phyloP scores from a whole-genome alignment of 768 basidiomycete species.

The Arthromyces matolae region DNA sequence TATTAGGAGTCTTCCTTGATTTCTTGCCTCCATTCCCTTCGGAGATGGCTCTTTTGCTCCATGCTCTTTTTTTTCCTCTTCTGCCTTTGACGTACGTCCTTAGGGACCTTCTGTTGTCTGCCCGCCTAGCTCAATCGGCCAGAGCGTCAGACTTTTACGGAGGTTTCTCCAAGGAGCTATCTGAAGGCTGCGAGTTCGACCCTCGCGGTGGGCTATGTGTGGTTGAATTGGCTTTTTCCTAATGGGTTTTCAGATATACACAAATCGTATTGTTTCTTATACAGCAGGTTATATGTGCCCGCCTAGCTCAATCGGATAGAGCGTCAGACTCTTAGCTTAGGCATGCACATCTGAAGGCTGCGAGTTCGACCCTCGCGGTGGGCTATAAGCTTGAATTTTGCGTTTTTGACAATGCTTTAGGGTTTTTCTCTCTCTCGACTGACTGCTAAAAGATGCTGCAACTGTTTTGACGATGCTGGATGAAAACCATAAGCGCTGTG shows the following conservation, averaged over 20 bases:
- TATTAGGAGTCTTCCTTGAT: too few species aligned
- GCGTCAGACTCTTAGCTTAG: constrained; percentile 44
- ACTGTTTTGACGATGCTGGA: too few species aligned
- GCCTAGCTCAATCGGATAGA: constrained; percentile 65
- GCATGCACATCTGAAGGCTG: constrained; percentile 64
- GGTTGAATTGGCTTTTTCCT: constrained; percentile 18
- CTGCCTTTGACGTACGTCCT: too few species aligned
- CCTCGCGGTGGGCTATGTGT: constrained; percentile 79
- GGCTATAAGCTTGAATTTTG: too few species aligned
- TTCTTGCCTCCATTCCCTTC: too few species aligned
- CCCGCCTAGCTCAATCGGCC: constrained; percentile 66
- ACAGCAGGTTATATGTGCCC: constrained; percentile 52
- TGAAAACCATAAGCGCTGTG: too few species aligned
- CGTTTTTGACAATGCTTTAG: too few species aligned
- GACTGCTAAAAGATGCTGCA: too few species aligned
- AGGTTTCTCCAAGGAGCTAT: constrained; percentile 24
- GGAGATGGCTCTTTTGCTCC: neutral
- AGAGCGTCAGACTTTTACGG: constrained; percentile 54
- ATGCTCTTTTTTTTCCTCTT: neutral
- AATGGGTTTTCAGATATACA: too few species aligned
- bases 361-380: constrained; percentile 85
- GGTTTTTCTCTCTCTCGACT: too few species aligned
- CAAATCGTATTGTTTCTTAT: too few species aligned
- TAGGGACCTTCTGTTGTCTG: constrained; percentile 15
- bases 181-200: constrained; percentile 86